Evolutionary conservation across 345 rosid species (phyloP).

Genomic region (Arabidopsis suecica): DNA sequence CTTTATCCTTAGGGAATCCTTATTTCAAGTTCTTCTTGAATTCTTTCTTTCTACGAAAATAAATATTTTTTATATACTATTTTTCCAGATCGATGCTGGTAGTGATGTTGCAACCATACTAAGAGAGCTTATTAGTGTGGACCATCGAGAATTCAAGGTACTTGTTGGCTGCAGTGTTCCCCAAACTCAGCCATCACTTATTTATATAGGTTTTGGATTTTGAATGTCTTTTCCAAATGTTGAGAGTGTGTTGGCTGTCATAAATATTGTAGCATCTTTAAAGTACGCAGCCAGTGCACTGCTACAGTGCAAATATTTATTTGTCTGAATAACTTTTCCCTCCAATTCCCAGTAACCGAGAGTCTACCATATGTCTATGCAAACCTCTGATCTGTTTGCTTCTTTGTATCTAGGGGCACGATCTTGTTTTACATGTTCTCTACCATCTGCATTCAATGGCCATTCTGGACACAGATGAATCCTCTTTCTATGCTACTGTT

Average conservation of each 20-base stretch:
- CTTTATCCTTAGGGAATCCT: conserved; percentile 15
- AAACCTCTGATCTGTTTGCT: conserved; percentile 33
- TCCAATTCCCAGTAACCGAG: conserved; percentile 26
- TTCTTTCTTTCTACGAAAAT: conserved; percentile 7
- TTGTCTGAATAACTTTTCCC: conserved; percentile 17
- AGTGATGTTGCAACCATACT: conserved; percentile 68
- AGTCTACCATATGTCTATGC: conserved; percentile 24
- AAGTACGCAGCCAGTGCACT: conserved; percentile 10
- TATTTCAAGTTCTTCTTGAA: conserved; percentile 6
- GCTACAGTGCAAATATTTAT: conserved; percentile 22
- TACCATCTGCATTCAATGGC: conserved; percentile 77
- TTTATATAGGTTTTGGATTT: conserved; percentile 20
- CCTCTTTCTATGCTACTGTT: conserved; percentile 54
- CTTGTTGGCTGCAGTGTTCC: conserved; percentile 28
- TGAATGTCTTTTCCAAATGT: conserved; percentile 20
- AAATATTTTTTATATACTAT: conserved; percentile 25
- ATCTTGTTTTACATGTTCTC: conserved; percentile 79
- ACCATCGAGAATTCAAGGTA: conserved; percentile 86
- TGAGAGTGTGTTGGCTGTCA: conserved; percentile 25
- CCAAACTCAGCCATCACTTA: conserved; percentile 20
- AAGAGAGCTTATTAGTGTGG: conserved; percentile 69
- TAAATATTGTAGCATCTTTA: conserved; percentile 21
- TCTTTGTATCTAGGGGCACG: conserved; percentile 74
- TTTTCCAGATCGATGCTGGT: conserved; percentile 73
- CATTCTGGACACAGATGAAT: conserved; percentile 53